Conservation (phyloP, 768 basidiomycete species). For the Pleurotus eryngii region DNA sequence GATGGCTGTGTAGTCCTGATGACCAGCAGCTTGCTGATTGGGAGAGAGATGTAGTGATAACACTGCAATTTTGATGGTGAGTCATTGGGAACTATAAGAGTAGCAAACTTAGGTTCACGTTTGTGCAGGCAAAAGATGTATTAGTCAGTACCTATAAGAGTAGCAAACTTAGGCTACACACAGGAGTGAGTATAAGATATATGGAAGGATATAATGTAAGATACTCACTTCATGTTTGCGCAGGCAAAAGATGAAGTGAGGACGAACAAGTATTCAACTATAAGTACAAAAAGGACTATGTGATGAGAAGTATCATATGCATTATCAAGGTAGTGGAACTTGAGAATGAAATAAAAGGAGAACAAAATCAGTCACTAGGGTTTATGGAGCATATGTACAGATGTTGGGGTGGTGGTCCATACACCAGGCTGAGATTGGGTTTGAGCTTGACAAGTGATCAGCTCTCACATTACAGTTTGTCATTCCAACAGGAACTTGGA, state of each 20-base stretch:
- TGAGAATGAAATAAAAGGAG: background rate
- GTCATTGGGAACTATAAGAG: too few relatives aligned
- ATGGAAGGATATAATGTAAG: background rate
- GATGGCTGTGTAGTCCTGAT: too few relatives aligned
- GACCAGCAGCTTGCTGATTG: too few relatives aligned
- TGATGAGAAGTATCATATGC: background rate
- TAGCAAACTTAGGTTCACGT: too few relatives aligned
- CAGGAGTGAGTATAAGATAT: background rate
- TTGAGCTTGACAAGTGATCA: background rate
- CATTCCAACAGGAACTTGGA: too few relatives aligned
- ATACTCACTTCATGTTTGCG: background rate
- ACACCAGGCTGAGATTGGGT: background rate
- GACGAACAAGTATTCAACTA: background rate
- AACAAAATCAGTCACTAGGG: background rate
- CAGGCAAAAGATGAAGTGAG: background rate
- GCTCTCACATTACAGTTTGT: background rate
- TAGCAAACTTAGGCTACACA: background rate
- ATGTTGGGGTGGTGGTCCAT: background rate
- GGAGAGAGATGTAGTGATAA: too few relatives aligned
- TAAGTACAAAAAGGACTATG: background rate
- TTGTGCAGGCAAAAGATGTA: too few relatives aligned
- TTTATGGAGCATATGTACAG: background rate
- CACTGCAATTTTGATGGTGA: too few relatives aligned
- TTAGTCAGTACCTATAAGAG: constrained; percentile 18
- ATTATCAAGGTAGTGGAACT: background rate